Conservation (phyloP, 805 yeast genomes). For the Nakazawaea holstii region DNA sequence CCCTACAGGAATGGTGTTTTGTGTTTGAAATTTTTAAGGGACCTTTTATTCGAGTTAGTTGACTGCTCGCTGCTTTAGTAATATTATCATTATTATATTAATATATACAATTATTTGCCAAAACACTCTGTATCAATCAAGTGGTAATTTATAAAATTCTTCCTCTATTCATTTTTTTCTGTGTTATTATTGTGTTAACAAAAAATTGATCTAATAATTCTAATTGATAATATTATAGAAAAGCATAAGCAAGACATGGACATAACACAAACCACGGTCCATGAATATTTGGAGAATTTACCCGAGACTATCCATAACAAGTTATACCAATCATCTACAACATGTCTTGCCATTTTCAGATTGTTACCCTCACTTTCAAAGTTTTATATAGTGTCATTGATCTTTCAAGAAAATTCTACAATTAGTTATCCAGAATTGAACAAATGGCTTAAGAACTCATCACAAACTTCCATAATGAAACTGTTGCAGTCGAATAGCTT, state of each 20-base stretch:
- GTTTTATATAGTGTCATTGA: constrained; percentile 79
- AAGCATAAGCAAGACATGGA: background rate
- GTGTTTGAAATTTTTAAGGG: no score
- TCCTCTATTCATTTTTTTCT: no score
- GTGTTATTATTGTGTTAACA: no score
- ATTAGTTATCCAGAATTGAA: constrained; percentile 63
- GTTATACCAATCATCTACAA: constrained; percentile 84
- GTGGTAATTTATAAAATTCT: no score
- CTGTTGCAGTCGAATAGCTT: constrained; percentile 21
- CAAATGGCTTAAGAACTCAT: constrained; percentile 56
- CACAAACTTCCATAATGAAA: constrained; percentile 1
- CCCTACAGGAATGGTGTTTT: no score
- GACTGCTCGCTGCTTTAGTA: no score
- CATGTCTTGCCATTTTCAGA: constrained; percentile 90
- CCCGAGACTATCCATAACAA: constrained; percentile 83
- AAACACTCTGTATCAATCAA: no score
- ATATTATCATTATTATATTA: no score
- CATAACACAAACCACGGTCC: constrained; percentile 46
- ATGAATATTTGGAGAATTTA: constrained; percentile 83
- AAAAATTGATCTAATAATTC: no score
- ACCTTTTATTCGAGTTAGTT: no score
- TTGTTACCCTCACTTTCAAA: constrained; percentile 86
- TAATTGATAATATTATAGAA: no score
- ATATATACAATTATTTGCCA: no score
- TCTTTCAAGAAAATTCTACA: constrained; percentile 68